Evolutionary conservation across 768 basidiomycete species (phyloP).

Genomic region (Boletus rufocinnamomeus): DNA sequence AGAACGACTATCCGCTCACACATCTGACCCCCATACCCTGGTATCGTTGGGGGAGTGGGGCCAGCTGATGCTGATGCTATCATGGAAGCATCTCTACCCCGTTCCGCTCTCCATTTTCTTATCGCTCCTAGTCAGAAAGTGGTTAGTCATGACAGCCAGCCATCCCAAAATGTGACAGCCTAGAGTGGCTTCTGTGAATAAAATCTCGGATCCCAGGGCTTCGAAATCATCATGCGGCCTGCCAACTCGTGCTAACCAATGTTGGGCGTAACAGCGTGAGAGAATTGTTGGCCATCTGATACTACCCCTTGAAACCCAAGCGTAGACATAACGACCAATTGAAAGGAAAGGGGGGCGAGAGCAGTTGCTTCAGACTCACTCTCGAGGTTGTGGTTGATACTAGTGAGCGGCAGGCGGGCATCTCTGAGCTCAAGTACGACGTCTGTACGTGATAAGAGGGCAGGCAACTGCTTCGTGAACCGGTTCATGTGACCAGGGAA

Average conservation of each 20-base stretch:
- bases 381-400: constrained; percentile 90
- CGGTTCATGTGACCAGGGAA: constrained; percentile 95
- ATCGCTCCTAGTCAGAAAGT: constrained; percentile 50
- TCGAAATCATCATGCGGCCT: constrained; percentile 17
- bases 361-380: constrained; percentile 42
- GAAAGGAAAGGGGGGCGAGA: not conserved
- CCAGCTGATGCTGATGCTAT: constrained; percentile 38
- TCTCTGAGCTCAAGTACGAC: constrained; percentile 95
- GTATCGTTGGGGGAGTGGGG: constrained; percentile 1
- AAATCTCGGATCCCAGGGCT: constrained; percentile 10
- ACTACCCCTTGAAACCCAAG: constrained; percentile 10
- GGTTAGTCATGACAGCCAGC: constrained; percentile 20
- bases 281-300: constrained; percentile 18
- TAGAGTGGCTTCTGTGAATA: constrained; percentile 14
- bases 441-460: constrained; percentile 77
- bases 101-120: constrained; percentile 67
- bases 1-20: constrained; percentile 90
- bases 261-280: constrained; percentile 24
- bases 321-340: constrained; percentile 3
- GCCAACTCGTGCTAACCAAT: constrained; percentile 16
- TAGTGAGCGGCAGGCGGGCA: constrained; percentile 88
- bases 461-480: constrained; percentile 76
- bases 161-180: constrained; percentile 15
- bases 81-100: constrained; percentile 55
- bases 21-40: constrained; percentile 36